Evolutionary conservation across 805 yeast genomes (phyloP).

Genomic region (Metschnikowia lochheadii): DNA sequence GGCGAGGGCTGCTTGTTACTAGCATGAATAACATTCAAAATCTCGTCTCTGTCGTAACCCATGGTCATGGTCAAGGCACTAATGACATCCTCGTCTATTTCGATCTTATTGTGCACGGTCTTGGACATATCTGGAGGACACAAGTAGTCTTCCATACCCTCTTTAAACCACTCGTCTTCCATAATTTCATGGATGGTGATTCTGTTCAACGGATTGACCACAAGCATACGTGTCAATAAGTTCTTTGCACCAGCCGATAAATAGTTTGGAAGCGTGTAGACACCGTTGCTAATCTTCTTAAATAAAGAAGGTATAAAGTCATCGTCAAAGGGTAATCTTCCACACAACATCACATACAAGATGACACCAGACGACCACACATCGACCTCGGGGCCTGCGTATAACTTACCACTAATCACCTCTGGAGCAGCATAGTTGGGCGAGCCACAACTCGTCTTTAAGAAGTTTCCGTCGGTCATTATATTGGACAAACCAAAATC

Average conservation of each 20-base stretch:
- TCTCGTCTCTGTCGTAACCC: slow-evolving; percentile 87
- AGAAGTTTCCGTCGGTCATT: slow-evolving; percentile 95
- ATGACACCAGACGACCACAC: slow-evolving; percentile 98
- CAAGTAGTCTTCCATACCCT: slow-evolving; percentile 74
- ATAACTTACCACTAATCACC: slow-evolving; percentile 88
- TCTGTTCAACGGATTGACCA: slow-evolving; percentile 90
- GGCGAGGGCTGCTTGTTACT: slow-evolving; percentile 35
- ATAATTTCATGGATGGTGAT: slow-evolving; percentile 88
- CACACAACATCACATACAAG: slow-evolving; percentile 91
- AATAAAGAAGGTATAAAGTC: slow-evolving; percentile 92
- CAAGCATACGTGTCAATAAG: slow-evolving; percentile 82
- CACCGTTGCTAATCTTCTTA: slow-evolving; percentile 89
- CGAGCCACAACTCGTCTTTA: slow-evolving; percentile 92
- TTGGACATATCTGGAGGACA: slow-evolving; percentile 51
- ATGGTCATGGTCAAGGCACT: slow-evolving; percentile 70
- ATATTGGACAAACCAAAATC: slow-evolving; percentile 93
- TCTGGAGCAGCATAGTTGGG: slow-evolving; percentile 99
- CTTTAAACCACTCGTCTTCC: slow-evolving; percentile 92
- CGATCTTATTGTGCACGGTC: slow-evolving; percentile 36
- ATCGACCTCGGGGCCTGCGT: slow-evolving; percentile 98
- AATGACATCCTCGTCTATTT: slow-evolving; percentile 72
- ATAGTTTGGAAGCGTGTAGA: slow-evolving; percentile 84
- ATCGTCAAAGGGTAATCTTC: slow-evolving; percentile 93
- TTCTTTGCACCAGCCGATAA: slow-evolving; percentile 81
- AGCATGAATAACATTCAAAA: slow-evolving; percentile 62